Conservation (phyloP, 2,329 filamentous ascomycete species). For the Sordariomycetes sp. region DNA sequence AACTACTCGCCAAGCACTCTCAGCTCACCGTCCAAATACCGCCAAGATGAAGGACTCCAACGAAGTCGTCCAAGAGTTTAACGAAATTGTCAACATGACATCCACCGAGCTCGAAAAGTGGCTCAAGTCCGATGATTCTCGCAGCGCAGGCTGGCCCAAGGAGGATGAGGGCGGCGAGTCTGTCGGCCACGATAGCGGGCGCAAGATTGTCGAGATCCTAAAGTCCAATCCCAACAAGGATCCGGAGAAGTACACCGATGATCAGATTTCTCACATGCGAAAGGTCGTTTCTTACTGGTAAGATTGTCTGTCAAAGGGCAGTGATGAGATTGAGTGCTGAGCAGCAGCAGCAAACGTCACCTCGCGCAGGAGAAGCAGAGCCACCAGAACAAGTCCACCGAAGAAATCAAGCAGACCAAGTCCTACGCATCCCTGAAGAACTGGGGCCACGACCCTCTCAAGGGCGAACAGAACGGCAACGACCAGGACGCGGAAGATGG, state of each 20-base stretch:
- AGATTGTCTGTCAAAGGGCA: constrained; percentile 4
- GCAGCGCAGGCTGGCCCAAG: constrained; percentile 50
- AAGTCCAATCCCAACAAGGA: constrained; percentile 51
- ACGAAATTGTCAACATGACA: constrained; percentile 58
- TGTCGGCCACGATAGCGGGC: constrained; percentile 53
- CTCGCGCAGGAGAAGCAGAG: constrained; percentile 53
- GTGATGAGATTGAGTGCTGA: constrained; percentile 1
- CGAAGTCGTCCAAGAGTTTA: constrained; percentile 46
- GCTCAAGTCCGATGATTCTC: constrained; percentile 50
- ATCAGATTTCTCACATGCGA: constrained; percentile 48
- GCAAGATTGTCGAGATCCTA: constrained; percentile 54
- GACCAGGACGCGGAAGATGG: constrained; percentile 7
- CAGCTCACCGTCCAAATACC: too few relatives aligned
- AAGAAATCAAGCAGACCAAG: constrained; percentile 37
- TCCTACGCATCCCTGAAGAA: constrained; percentile 54
- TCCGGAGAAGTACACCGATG: constrained; percentile 45
- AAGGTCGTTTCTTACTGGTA: constrained; percentile 53
- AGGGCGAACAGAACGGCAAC: constrained; percentile 13
- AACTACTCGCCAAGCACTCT: too few relatives aligned
- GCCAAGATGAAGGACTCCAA: constrained; percentile 16
- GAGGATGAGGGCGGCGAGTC: constrained; percentile 49
- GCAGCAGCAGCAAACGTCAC: constrained; percentile 43
- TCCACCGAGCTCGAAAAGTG: constrained; percentile 50
- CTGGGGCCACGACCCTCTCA: constrained; percentile 47
- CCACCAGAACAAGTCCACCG: constrained; percentile 40